Evolutionary conservation across 257 asterid genomes (phyloP).

Genomic region (Eustoma russellianum): DNA sequence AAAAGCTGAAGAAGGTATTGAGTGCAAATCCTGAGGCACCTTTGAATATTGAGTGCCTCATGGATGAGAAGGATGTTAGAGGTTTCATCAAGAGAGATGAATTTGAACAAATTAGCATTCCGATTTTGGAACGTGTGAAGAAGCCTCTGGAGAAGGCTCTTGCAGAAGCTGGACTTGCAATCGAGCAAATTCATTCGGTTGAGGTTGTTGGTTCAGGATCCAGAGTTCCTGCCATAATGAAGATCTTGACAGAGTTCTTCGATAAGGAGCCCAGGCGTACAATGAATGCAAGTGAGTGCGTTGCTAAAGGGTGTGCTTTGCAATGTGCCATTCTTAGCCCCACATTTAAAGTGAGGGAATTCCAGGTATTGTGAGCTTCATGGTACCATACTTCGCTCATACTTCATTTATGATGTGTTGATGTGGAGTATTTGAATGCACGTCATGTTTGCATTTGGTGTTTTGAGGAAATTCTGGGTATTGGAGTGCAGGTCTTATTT

Average conservation of each 20-base stretch:
- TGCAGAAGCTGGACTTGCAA: conserved; percentile 59
- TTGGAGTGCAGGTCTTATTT: no score
- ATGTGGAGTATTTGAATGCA: neutral
- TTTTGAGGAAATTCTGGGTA: neutral
- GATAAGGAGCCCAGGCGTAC: conserved; percentile 92
- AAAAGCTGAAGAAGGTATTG: conserved; percentile 78
- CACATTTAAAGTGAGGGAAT: conserved; percentile 82
- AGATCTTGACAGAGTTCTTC: conserved; percentile 78
- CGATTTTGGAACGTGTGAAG: conserved; percentile 85
- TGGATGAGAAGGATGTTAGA: conserved; percentile 95
- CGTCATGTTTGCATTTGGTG: neutral
- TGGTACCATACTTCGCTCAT: neutral
- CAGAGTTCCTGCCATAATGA: conserved; percentile 80
- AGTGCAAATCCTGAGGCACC: conserved; percentile 97
- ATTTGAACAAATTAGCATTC: conserved; percentile 74
- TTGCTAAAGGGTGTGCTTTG: conserved; percentile 84
- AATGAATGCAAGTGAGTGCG: conserved; percentile 98
- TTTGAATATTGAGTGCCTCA: conserved; percentile 79
- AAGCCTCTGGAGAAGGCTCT: conserved; percentile 89
- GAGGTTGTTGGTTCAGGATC: conserved; percentile 97
- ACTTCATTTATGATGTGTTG: neutral
- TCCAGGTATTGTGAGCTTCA: conserved; percentile 3
- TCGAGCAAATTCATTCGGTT: conserved; percentile 60
- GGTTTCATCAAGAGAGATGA: conserved; percentile 88
- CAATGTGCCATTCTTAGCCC: conserved; percentile 94